Conservation (phyloP, 106 monocot species). For the Agapanthus africanus region DNA sequence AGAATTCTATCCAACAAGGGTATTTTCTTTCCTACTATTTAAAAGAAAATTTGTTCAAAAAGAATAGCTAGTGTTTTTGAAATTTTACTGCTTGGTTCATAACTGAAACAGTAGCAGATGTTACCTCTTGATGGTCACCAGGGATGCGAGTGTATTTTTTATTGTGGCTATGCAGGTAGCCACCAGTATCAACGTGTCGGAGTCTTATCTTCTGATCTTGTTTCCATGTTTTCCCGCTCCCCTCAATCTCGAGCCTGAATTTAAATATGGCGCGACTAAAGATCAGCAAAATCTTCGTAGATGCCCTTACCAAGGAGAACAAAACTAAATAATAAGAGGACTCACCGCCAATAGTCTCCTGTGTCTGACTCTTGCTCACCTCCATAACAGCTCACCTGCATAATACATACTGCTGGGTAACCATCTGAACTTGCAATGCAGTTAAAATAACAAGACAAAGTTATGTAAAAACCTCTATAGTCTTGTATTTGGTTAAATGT, state of each 20-base stretch:
- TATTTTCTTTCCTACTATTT: too few relatives aligned
- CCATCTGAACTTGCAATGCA: too few relatives aligned
- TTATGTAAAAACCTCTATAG: too few relatives aligned
- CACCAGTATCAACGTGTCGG: slow-evolving; percentile 65
- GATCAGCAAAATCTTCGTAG: neutral
- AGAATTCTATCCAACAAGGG: too few relatives aligned
- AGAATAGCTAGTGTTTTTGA: neutral
- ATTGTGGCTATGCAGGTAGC: slow-evolving; percentile 74
- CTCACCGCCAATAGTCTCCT: slow-evolving; percentile 76
- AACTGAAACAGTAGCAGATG: neutral
- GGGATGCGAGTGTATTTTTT: slow-evolving; percentile 60
- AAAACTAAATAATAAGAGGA: neutral
- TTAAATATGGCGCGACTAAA: neutral
- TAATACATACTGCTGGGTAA: too few relatives aligned
- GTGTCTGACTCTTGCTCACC: slow-evolving; percentile 60
- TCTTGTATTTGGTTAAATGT: too few relatives aligned
- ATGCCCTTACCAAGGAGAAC: neutral
- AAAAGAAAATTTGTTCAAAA: neutral
- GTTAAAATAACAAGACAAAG: too few relatives aligned
- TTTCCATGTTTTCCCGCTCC: slow-evolving; percentile 59
- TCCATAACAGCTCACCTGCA: slow-evolving; percentile 74
- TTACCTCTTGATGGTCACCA: slow-evolving; percentile 84
- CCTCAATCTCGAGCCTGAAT: slow-evolving; percentile 61
- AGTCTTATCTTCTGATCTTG: slow-evolving; percentile 61
- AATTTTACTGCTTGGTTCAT: too few relatives aligned